These are phyloP conservation scores for Seminavis robusta DNA, from an alignment of 108 stramenopile species.

Conservation along the genomic window DNA sequence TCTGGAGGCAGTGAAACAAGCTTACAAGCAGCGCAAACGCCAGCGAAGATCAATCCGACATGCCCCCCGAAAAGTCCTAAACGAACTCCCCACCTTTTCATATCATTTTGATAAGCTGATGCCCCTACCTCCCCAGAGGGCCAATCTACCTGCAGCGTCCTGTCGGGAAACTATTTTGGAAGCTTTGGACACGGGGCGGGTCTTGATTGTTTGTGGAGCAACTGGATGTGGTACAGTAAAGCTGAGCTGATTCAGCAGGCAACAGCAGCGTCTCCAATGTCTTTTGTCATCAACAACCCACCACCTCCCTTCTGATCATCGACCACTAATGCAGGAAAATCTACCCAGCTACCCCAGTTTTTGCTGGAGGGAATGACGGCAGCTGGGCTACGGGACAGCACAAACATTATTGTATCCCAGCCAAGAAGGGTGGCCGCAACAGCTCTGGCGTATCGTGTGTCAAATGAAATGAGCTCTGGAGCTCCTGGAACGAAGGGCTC, in stretches of 20 bases:
- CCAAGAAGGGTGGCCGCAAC: conserved; percentile 89
- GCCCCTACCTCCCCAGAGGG: conserved; percentile 3
- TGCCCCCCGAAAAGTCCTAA: not conserved
- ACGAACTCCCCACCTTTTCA: conserved; percentile 5
- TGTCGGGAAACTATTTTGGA: conserved; percentile 35
- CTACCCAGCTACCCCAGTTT: conserved; percentile 86
- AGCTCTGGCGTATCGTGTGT: conserved; percentile 87
- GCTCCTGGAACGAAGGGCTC: conserved; percentile 37
- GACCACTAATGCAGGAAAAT: too few species aligned
- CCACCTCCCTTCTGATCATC: too few species aligned
- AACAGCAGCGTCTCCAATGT: too few species aligned
- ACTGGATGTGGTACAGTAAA: conserved; percentile 86
- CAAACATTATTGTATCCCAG: conserved; percentile 84
- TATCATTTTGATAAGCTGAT: conserved; percentile 2
- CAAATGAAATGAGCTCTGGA: conserved; percentile 61
- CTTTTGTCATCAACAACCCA: too few species aligned
- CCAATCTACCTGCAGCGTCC: conserved; percentile 48
- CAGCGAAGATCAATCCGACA: conserved; percentile 11
- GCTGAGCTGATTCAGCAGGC: too few species aligned
- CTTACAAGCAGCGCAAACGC: conserved; percentile 13
- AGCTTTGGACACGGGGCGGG: conserved; percentile 24
- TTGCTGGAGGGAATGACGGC: conserved; percentile 53
- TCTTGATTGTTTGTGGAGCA: conserved; percentile 66
- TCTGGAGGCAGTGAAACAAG: conserved; percentile 46
- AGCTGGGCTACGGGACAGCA: conserved; percentile 22